These are phyloP conservation scores for Pseudocercospora ulei DNA, from an alignment of 2,329 filamentous ascomycete species.

Conservation along the genomic window DNA sequence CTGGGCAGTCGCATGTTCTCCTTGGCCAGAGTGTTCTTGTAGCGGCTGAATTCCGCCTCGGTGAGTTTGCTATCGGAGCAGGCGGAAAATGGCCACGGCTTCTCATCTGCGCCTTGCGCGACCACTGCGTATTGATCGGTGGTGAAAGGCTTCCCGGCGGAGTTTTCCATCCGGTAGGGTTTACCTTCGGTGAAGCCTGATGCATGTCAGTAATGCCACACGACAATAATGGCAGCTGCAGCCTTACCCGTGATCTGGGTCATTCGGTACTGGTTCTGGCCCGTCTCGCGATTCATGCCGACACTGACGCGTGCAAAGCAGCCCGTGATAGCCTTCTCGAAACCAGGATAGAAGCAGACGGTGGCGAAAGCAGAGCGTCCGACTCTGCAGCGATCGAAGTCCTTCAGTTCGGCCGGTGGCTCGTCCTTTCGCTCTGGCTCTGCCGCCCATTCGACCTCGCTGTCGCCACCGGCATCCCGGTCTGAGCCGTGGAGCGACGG, in stretches of 20 bases:
- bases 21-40: constrained; percentile 61
- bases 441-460: constrained; percentile 68
- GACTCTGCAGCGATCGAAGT: constrained; percentile 74
- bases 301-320: constrained; percentile 81
- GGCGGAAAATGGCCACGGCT: constrained; percentile 79
- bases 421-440: constrained; percentile 47
- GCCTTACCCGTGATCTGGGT: constrained; percentile 68
- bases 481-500: constrained; percentile 36
- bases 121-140: constrained; percentile 78
- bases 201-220: constrained; percentile 12
- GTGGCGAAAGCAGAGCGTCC: constrained; percentile 78
- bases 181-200: constrained; percentile 66
- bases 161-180: constrained; percentile 69
- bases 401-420: constrained; percentile 61
- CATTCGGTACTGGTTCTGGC: constrained; percentile 75
- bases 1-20: constrained; percentile 66
- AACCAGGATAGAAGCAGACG: constrained; percentile 86
- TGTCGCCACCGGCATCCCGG: constrained; percentile 60
- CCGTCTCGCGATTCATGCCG: constrained; percentile 60
- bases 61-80: constrained; percentile 78
- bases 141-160: constrained; percentile 64
- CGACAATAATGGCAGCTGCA: constrained; percentile 21
- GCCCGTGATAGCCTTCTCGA: constrained; percentile 68
- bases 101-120: constrained; percentile 71
- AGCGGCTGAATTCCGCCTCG: constrained; percentile 70